Evolutionary conservation across 257 asterid species (phyloP), one percentile per base, ranked within the genome.

Genomic region (Parsonsia alboflavescens): DNA sequence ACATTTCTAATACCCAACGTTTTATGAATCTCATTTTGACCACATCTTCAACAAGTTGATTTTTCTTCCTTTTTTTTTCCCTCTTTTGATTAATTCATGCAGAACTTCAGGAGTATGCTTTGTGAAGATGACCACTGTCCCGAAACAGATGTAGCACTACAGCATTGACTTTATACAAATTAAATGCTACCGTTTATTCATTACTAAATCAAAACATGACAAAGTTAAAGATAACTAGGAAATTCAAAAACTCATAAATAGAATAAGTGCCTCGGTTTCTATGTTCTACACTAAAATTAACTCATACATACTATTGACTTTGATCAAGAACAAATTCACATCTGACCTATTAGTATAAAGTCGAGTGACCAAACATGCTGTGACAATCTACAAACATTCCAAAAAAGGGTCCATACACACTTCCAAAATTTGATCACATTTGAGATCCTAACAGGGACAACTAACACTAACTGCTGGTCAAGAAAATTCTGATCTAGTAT

Each of bases 391-490:
- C 49, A 19, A 15, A 15, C 63, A 57, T 58, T 76, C 56, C 74
- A 13, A 44, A 11, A 70, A 70, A 21, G 22, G 33, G 30, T 22
- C 30, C 49, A 69, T 48, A 1, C 3, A 52, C 17, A 10, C 22
- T 56, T 11, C 44, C n/a, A 65, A 65, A 54, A 53, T 54, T 41
- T 46, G 28, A 54, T 70, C 63, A 74, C 71, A 70, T 16, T 61
- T 42, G 12, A 65, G 49, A 21, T 65, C 70, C 50, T 36, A 22
- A 70, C 19, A 41, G 54, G 56, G 8, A 16, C 39, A 28, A 52
- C 33, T n/a, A 52, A 7, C 67, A 65, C n/a, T 36, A 26, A 50
- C 16, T 54, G 46, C 49, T 21, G 24, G 10, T 44, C 7, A 52
- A 7, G 7, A 7, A 10, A 13, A 54, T 17, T 66, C 19, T 75